Conservation (phyloP, 2,329 filamentous ascomycete species). For the Colletotrichum acutatum region DNA sequence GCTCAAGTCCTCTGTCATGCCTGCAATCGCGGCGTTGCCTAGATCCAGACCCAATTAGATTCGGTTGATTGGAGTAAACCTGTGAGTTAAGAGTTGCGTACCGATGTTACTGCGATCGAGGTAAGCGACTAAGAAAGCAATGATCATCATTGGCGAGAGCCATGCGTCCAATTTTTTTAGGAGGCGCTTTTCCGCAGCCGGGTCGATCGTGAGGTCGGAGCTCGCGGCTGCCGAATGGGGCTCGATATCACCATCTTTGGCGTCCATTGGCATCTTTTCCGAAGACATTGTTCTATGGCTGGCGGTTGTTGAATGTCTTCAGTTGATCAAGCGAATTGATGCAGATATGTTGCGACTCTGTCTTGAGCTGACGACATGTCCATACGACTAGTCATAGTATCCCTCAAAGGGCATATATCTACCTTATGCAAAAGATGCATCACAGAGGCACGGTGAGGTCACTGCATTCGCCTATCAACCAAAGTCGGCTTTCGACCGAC, state of each 20-base stretch:
- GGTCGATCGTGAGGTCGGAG: slow-evolving; percentile 15
- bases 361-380: not conserved
- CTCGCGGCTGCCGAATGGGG: slow-evolving; percentile 3
- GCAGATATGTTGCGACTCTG: not conserved
- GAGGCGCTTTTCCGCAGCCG: slow-evolving; percentile 32
- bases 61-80: rapidly evolving
- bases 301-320: too few relatives aligned
- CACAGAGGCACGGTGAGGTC: slow-evolving; percentile 16
- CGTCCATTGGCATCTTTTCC: slow-evolving; percentile 24
- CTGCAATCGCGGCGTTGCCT: slow-evolving; percentile 47
- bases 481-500: slow-evolving; percentile 14
- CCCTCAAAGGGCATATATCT: slow-evolving; percentile 23
- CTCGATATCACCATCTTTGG: slow-evolving; percentile 21
- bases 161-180: slow-evolving; percentile 41
- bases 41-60: slow-evolving; percentile 6
- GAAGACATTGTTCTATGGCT: not conserved
- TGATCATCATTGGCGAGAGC: slow-evolving; percentile 34
- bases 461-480: slow-evolving; percentile 30
- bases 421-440: not conserved
- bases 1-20: slow-evolving; percentile 47
- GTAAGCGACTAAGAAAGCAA: slow-evolving; percentile 46
- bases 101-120: slow-evolving; percentile 44
- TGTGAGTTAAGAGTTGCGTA: not conserved
- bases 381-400: not conserved
- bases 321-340: not conserved